Evolutionary conservation across 2,329 filamentous ascomycete genomes (phyloP), one percentile per base, ranked within the genome.

Genomic region (Colletotrichum sp.): DNA sequence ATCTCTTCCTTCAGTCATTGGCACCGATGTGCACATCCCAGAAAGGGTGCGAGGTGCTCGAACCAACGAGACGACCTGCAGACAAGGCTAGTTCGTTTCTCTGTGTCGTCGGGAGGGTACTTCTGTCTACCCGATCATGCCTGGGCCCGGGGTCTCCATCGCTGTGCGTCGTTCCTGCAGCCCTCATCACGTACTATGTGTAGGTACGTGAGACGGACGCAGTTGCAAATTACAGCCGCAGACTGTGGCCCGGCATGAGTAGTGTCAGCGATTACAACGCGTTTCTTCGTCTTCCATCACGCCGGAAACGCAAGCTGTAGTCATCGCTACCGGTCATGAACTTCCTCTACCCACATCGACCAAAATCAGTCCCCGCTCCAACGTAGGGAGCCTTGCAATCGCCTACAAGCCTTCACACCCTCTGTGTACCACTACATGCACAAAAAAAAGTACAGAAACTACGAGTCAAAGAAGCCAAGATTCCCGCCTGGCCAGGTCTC

Each of bases 101-200:
- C 28, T 36, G 16, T 32, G 16, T 30, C 26, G 62, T 52, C 10
- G 44, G 44, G 44, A 52, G 24, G 59, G 30, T 30, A n/a, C 59
- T 63, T 34, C 59, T 63, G 12, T n/a, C 18, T 24, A 52, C 59
- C 34, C 30, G 26, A 65, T 22, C 22, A 55, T 28, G 44, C 48
- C 65, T 60, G 39, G 39, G 32, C 34, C 67, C 39, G 12, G 67
- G 13, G 62, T 59, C 36, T 22, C 68, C 68, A 22, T 71, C 55
- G 8, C 59, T 44, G 44, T 44, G 72, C 67, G 60, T 60, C 32
- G 66, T 59, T 52, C 39, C 62, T 75, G 68, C 72, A 75, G 62
- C 36, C 30, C 62, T 32, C 36, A 63, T 75, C 63, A 72, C 72
- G 62, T 63, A 32, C 66, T 68, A 48, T 36, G 30, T 55, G 52